Base-by-base conservation (phyloP, 2,329 filamentous ascomycete species). In the Alternaria sp. region DNA sequence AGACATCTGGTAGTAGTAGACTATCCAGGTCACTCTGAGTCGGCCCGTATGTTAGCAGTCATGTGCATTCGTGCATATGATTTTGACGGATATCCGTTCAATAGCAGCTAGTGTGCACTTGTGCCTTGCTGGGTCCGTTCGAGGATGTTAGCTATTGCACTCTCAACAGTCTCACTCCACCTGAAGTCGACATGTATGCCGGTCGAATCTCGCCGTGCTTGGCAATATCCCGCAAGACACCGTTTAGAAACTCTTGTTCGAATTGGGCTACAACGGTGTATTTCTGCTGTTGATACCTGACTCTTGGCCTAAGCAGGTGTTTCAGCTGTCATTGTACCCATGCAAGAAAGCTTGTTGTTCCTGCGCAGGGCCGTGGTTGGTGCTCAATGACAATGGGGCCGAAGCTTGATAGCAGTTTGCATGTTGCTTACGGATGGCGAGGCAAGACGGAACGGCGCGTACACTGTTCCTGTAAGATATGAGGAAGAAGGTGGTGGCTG, bases 261-360 rank as follows among this genome's bases (percentile, higher is more conserved):
- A 12, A 25, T 28, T 32, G 40, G 57, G 51, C 20, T 60, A 20
- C 49, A 54, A 30, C 14, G 2, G 36, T 20, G 20, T 20, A 32
- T n/a, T 14, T 18, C 27, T 5, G 18, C 28, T 25, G 25, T 46
- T 28, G 22, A 45, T 57, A 28, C 44, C 38, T 27, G 16, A 27
- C 8, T 11, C 14, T 32, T n/a, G 20, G 40, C 36, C 18, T 36
- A 53, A 50, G 48, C 45, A 28, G 30, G 14, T 30, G 22, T 20
- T 48, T 63, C 60, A 63, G 60, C 60, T 63, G 18, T 28, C 16
- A 55, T 45, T 48, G 53, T 46, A 52, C 38, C 60, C 57, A 28
- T 41, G 41, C 16, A 16, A 22, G 2, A 20, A 63, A 63, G 60
- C 57, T 60, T 63, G 11, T 57, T 60, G 52, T 34, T 57, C 53